Base-by-base conservation (phyloP, 2,329 filamentous ascomycete genomes). In the Penicillium sp. region DNA sequence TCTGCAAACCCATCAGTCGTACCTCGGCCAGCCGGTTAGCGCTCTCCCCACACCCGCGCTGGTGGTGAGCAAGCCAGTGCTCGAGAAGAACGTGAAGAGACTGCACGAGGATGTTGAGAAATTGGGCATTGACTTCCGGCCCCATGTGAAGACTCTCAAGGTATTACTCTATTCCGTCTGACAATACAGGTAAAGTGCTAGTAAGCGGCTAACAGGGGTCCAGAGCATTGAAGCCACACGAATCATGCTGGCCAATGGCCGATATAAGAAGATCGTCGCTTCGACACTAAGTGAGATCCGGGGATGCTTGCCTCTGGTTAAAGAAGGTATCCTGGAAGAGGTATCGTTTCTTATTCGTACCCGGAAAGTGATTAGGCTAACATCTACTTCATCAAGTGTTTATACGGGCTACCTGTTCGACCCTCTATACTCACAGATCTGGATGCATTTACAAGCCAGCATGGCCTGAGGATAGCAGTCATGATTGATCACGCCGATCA, bases 71-170 rank as follows among this genome's bases (percentile, higher is more conserved):
- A 65, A 73, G 48, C 68, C 72, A 0, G 61, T 71, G 1, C 59
- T 78, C 3, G 67, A 77, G 62, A 64, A 58, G 33, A 78, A 78
- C 48, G 68, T 73, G 40, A 62, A 68, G 3, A 64, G 58, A 6
- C 58, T 78, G 1, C 71, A 73, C 18, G 62, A 63, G 1, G 73
- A 78, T 69, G 73, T 77, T 9, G 67, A 75, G 21, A 64, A 64
- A 18, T 59, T 75, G 0, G 70, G 69, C 0, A 70, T 78, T 26
- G 58, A 62, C 3, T 77, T 78, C 24, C 63, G 75, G 20, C 74
- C 75, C 18, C 75, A 78, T 60, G 70, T 78, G n/a, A 78, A 78
- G 61, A 78, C 75, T 0, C 66, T 77, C 23, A 78, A 78, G 68
- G 75, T 74, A 40, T 2, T 49, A n/a, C 9, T 16, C 14, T 33